Conservation (phyloP, 2,329 filamentous ascomycete species). For the Sclerotiophoma versabilis region DNA sequence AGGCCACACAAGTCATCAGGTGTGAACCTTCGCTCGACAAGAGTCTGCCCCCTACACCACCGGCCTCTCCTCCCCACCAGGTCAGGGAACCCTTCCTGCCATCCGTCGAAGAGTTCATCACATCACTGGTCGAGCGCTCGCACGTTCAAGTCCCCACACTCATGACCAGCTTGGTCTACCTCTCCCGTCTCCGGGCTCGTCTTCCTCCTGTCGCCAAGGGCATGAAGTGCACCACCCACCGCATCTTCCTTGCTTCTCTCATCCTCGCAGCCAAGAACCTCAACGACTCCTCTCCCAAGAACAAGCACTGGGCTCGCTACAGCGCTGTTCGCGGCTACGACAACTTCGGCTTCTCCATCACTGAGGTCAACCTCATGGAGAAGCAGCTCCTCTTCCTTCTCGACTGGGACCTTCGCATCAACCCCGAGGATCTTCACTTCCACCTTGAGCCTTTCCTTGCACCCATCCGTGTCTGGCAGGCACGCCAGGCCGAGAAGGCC, state of each 20-base stretch:
- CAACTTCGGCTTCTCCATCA: constrained; percentile 88
- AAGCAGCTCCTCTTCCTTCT: constrained; percentile 95
- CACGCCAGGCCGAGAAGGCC: constrained; percentile 62
- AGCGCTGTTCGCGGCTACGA: constrained; percentile 76
- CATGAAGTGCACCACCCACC: constrained; percentile 93
- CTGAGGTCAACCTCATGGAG: constrained; percentile 99
- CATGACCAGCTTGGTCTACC: constrained; percentile 96
- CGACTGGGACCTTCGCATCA: constrained; percentile 91
- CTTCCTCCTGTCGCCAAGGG: constrained; percentile 95
- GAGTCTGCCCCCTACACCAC: constrained; percentile 65
- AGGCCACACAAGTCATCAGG: constrained; percentile 78
- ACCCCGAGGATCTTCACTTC: constrained; percentile 81
- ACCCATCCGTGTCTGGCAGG: constrained; percentile 73
- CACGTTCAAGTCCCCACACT: constrained; percentile 97
- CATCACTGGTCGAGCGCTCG: constrained; percentile 85
- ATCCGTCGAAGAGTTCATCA: constrained; percentile 88
- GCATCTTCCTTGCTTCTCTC: constrained; percentile 91
- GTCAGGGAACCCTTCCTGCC: constrained; percentile 67
- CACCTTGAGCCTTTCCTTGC: constrained; percentile 89
- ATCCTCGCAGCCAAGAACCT: constrained; percentile 94
- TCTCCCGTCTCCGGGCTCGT: constrained; percentile 80
- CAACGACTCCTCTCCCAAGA: constrained; percentile 98
- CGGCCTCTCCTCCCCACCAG: constrained; percentile 63
- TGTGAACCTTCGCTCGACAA: constrained; percentile 67
- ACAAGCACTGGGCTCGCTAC: constrained; percentile 99